These are phyloP conservation scores for Neoascochyta sp. DNA, from an alignment of 2,329 filamentous ascomycete genomes.

Conservation along the genomic window DNA sequence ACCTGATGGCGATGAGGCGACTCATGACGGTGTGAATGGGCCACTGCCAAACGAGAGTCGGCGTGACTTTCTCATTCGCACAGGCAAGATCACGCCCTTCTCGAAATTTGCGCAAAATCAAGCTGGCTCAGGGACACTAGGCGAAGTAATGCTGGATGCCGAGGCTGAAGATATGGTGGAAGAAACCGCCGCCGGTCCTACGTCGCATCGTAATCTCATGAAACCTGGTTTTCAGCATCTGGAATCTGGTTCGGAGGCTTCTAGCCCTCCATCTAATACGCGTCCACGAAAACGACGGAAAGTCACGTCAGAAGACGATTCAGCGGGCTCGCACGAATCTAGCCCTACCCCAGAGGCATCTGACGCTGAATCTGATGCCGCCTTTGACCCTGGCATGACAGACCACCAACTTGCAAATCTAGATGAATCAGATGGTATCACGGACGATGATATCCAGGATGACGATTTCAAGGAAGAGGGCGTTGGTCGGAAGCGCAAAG, in stretches of 20 bases:
- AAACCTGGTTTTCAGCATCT: constrained; percentile 46
- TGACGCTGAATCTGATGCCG: constrained; percentile 40
- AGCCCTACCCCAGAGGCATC: constrained; percentile 17
- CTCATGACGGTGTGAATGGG: constrained; percentile 50
- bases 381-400: constrained; percentile 40
- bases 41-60: constrained; percentile 75
- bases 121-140: constrained; percentile 64
- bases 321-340: constrained; percentile 11
- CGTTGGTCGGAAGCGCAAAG: constrained; percentile 40
- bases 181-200: constrained; percentile 38
- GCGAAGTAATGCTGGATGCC: constrained; percentile 74
- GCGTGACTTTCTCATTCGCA: constrained; percentile 87
- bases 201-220: constrained; percentile 48
- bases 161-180: constrained; percentile 64
- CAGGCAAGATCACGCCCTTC: constrained; percentile 96
- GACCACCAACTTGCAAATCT: constrained; percentile 40
- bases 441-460: constrained; percentile 35
- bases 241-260: constrained; percentile 25
- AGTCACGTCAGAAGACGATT: constrained; percentile 9
- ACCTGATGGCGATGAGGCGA: constrained; percentile 45
- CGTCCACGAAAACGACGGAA: constrained; percentile 43
- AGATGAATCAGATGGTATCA: constrained; percentile 38
- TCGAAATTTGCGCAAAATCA: constrained; percentile 68
- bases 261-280: constrained; percentile 26
- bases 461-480: constrained; percentile 39